These are phyloP conservation scores for Colletotrichum agaves DNA, from an alignment of 2,329 filamentous ascomycete genomes.

Conservation along the genomic window DNA sequence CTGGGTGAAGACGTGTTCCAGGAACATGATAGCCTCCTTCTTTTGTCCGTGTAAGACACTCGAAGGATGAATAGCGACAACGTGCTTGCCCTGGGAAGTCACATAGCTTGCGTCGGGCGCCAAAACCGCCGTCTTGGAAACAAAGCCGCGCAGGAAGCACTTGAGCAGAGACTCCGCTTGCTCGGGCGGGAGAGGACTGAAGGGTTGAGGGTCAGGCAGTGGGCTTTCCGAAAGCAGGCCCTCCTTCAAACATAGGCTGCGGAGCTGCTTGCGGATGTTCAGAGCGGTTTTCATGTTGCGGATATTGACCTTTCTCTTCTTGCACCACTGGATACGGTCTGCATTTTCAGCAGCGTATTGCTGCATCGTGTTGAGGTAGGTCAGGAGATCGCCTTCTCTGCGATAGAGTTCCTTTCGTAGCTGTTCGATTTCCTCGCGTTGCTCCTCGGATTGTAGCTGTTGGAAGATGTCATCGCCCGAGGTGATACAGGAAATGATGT, in stretches of 20 bases:
- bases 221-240: constrained; percentile 59
- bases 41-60: constrained; percentile 72
- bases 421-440: constrained; percentile 62
- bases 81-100: constrained; percentile 68
- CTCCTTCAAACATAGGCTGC: constrained; percentile 64
- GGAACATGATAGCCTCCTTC: constrained; percentile 74
- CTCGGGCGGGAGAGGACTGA: constrained; percentile 64
- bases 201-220: constrained; percentile 65
- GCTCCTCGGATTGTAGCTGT: constrained; percentile 68
- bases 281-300: constrained; percentile 72
- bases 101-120: constrained; percentile 70
- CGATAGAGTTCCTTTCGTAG: constrained; percentile 67
- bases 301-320: constrained; percentile 64
- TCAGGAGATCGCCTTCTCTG: constrained; percentile 73
- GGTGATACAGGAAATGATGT: constrained; percentile 77
- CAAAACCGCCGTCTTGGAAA: constrained; percentile 68
- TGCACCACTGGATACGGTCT: constrained; percentile 68
- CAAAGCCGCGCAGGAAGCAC: constrained; percentile 72
- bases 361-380: constrained; percentile 72
- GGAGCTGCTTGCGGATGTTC: constrained; percentile 71
- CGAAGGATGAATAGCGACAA: constrained; percentile 70
- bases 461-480: constrained; percentile 72
- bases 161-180: constrained; percentile 64
- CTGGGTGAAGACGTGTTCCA: constrained; percentile 73
- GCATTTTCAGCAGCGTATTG: constrained; percentile 67